These are phyloP conservation scores for Turritis glabra DNA, from an alignment of 345 rosid genomes.

Conservation along the genomic window DNA sequence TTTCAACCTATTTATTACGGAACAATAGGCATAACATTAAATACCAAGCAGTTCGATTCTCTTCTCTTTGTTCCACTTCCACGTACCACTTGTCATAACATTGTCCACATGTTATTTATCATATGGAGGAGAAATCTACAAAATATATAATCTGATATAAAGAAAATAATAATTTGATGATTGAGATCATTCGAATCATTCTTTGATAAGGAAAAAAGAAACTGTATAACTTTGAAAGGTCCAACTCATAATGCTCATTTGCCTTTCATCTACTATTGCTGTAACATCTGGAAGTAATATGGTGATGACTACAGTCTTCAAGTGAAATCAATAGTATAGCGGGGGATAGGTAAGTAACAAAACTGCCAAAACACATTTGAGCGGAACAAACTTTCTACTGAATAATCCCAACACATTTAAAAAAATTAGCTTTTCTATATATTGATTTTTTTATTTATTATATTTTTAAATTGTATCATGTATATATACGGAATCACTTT, in stretches of 20 bases:
- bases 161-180: slow-evolving; percentile 10
- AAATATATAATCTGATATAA: not conserved
- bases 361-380: not conserved
- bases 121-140: slow-evolving; percentile 2
- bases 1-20: slow-evolving; percentile 34
- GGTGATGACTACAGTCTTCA: not conserved
- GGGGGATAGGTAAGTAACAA: not conserved
- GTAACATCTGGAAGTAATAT: not conserved
- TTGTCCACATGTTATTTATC: slow-evolving; percentile 28
- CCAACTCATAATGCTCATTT: slow-evolving; percentile 20
- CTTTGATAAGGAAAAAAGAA: not conserved
- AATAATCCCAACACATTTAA: too few species aligned
- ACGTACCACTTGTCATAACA: slow-evolving; percentile 28
- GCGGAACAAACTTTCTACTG: not conserved
- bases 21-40: slow-evolving; percentile 25
- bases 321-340: not conserved
- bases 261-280: not conserved
- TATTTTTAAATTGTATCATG: not conserved
- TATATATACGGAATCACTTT: not conserved
- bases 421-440: too few species aligned
- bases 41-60: slow-evolving; percentile 10
- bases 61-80: slow-evolving; percentile 9
- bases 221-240: slow-evolving; percentile 19
- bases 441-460: not conserved
- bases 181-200: slow-evolving; percentile 26